Conservation (phyloP, 208 protist species). For the Porcisia deanei region DNA sequence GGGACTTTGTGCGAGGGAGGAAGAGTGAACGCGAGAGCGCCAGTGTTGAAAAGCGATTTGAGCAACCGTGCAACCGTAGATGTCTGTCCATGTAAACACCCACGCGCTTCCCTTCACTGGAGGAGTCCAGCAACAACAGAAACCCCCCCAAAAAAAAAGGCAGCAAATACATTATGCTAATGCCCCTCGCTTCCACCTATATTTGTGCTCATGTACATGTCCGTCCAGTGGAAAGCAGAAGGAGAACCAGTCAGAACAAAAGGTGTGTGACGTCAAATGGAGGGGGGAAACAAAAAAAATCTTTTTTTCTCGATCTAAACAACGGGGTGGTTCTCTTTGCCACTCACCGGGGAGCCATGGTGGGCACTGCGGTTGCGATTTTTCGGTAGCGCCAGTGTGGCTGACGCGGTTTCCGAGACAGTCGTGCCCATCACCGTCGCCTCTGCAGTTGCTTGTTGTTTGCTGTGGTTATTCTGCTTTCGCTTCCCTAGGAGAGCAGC, state of each 20-base stretch:
- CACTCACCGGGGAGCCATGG: neutral
- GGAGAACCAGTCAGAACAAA: neutral
- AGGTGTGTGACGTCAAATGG: neutral
- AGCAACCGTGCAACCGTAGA: no score
- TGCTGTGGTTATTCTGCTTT: neutral
- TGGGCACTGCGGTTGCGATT: neutral
- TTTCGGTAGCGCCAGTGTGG: neutral
- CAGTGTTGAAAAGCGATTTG: no score
- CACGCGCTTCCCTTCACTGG: no score
- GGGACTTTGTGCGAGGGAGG: no score
- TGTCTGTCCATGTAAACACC: no score
- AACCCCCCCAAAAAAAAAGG: no score
- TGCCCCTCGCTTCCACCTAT: no score
- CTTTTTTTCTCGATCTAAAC: neutral
- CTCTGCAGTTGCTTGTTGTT: neutral
- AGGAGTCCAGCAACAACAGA: no score
- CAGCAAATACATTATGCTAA: no score
- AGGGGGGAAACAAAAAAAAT: neutral
- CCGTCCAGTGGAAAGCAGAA: neutral
- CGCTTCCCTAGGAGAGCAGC: neutral
- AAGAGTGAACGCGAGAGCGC: no score
- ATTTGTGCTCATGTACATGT: no score
- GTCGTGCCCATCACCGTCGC: neutral
- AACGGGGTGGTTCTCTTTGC: constrained; percentile 3
- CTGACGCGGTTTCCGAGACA: neutral